Evolutionary conservation across 148 eudicot genomes (phyloP), one percentile per base, ranked within the genome.

Genomic region (Rhododendron williamsianum): DNA sequence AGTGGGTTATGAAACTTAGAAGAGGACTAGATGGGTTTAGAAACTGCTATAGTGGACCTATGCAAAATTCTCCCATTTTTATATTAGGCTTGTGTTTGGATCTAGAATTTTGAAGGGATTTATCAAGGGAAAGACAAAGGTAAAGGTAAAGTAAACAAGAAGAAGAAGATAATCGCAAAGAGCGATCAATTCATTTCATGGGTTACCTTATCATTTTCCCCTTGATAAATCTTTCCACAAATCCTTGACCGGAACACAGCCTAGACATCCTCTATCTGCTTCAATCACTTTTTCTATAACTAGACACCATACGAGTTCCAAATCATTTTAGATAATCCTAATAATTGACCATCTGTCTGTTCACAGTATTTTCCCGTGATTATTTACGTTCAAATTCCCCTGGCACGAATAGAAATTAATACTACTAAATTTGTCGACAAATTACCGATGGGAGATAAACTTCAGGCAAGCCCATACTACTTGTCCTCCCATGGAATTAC

Each of bases 401-500:
- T 43, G n/a, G 41, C 45, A 4, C 43, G 1, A 80, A 18, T 16
- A 6, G 15, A 78, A 6, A 78, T 46, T 23, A 43, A n/a, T 3
- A n/a, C 36, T 23, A 46, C 36, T 23, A 46, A 33, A 80, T 18
- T 52, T 60, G 49, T 38, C 4, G 12, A 19, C 9, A 77, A 80
- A 36, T 58, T 48, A 92, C 98, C 95, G 89, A 87, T 93, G 93
- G 52, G 95, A 91, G 56, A 93, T 94, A 87, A 91, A 93, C 89
- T 91, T 92, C 78, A 94, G 92, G 88, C 92, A 87, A 63, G 89
- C 83, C 98, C 98, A 94, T 51, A 88, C 91, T 18, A 82, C 72
- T 63, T 93, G 90, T n/a, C 94, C 94, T 15, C 98, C 98, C 92
- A 94, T 87, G n/a, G 98, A 94, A 82, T 78, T 90, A 21, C 98